Evolutionary conservation across 441 rosid genomes (phyloP).

Genomic region (Adansonia gregorii): DNA sequence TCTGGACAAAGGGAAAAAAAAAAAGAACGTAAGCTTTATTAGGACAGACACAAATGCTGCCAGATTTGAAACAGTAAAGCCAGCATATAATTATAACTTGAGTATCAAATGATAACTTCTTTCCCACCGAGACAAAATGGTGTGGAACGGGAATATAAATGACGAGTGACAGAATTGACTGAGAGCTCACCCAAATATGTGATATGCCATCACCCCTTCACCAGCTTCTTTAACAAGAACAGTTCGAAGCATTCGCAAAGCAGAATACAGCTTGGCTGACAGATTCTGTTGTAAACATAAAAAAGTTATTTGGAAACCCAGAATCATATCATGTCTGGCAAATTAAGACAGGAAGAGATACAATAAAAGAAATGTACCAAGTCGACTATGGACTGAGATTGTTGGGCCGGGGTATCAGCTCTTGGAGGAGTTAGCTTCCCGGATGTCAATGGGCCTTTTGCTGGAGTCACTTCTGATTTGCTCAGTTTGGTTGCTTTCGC

Average conservation of each 20-base stretch:
- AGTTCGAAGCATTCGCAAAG: constrained; percentile 80
- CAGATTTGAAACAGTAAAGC: background rate
- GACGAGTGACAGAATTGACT: background rate
- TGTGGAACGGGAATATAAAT: background rate
- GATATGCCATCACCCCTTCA: constrained; percentile 85
- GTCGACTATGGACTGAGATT: constrained; percentile 51
- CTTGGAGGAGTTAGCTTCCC: constrained; percentile 56
- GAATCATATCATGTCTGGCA: constrained; percentile 28
- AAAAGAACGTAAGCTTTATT: background rate
- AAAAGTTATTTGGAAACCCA: constrained; percentile 25
- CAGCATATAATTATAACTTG: background rate
- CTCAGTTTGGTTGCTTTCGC: constrained; percentile 55
- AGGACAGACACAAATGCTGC: background rate
- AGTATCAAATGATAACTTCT: background rate
- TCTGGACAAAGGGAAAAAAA: constrained; percentile 43
- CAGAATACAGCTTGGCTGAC: constrained; percentile 68
- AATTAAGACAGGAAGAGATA: constrained; percentile 14
- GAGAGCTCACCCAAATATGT: constrained; percentile 78
- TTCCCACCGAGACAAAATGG: constrained; percentile 9
- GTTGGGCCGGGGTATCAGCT: constrained; percentile 49
- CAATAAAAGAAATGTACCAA: constrained; percentile 49
- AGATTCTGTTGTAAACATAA: constrained; percentile 52
- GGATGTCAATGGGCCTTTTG: constrained; percentile 58
- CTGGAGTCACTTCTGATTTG: constrained; percentile 65
- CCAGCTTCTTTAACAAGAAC: constrained; percentile 80